phyloP scores from a whole-genome alignment of 148 eudicot genomes.

The Simmondsia chinensis region DNA sequence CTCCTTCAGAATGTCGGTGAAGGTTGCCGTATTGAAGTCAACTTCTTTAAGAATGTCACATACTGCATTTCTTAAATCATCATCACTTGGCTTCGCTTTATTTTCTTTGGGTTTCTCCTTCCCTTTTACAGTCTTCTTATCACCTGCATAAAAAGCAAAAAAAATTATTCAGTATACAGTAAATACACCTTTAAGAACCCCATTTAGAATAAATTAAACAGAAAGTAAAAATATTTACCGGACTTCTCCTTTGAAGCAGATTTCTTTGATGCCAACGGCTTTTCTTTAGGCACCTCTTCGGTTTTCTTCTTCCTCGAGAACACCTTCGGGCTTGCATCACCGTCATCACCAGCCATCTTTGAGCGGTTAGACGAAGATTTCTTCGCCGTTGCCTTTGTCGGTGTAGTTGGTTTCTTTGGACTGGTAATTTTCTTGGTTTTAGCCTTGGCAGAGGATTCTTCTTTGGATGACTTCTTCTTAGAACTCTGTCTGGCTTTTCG shows the following conservation, averaged over 20 bases:
- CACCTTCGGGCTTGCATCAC: constrained; percentile 49
- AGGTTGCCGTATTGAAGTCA: constrained; percentile 96
- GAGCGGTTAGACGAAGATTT: constrained; percentile 44
- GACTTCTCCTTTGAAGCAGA: constrained; percentile 45
- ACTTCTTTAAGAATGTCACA: constrained; percentile 85
- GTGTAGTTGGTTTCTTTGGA: constrained; percentile 38
- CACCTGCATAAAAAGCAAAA: constrained; percentile 22
- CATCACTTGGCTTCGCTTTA: constrained; percentile 56
- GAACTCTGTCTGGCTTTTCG: constrained; percentile 27
- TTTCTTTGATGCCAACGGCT: constrained; percentile 52
- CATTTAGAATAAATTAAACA: not conserved
- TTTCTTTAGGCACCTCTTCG: constrained; percentile 46
- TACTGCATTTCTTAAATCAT: constrained; percentile 61
- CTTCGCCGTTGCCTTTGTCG: constrained; percentile 32
- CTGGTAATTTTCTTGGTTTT: constrained; percentile 32
- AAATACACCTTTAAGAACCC: no score
- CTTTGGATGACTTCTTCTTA: constrained; percentile 35
- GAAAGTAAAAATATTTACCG: constrained; percentile 24
- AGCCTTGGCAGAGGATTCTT: constrained; percentile 38
- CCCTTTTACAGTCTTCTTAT: constrained; percentile 50
- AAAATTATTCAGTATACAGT: not conserved
- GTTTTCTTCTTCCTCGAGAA: constrained; percentile 66
- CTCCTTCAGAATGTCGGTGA: constrained; percentile 81
- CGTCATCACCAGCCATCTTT: constrained; percentile 26
- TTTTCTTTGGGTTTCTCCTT: constrained; percentile 59